Base-by-base conservation (phyloP, 805 yeast genomes). In the Tetrapisispora fleetii region DNA sequence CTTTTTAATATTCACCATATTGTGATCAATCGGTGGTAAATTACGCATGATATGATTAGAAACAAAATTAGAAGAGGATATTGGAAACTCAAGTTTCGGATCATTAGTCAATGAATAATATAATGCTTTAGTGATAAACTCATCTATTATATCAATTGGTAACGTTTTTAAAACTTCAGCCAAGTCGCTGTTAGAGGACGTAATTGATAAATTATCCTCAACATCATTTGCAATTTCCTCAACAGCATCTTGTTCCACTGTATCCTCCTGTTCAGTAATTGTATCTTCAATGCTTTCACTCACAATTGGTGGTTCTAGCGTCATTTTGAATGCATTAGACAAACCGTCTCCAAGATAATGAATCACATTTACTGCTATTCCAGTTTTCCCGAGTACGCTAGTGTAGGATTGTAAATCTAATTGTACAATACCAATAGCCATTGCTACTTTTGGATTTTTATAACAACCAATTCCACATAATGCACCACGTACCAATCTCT, bases 361-460 rank as follows among this genome's bases (percentile, higher is more conserved):
- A n/a, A 79, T 56, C 4, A 88, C 69, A 43, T 76, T 73, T 0
- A 90, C 95, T 0, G 93, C 96, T 30, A 84, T 78, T 13, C 98
- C 99, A 16, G 74, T 73, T 16, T 75, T 70, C 0, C 88, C 89
- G n/a, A 74, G 65, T 1, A 78, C 83, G 2, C 70, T 59, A 38
- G 67, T 64, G 44, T 70, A 65, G 2, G 66, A 63, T 2, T 67
- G 62, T 54, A 86, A 53, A 55, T 82, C 74, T 54, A 75, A 50
- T 51, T 85, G 78, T 11, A 73, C 62, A 3, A 58, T 60, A 2
- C 96, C 96, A 27, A 90, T 76, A 0, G 95, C 96, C 58, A 77
- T 72, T 0, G 80, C 73, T 11, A 83, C 82, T 1, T 74, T 63
- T 0, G 95, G 95, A 21, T 72, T 60, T 16, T 75, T 72, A 28